Conservation (phyloP, 192 early-diverging fungal genomes). For the Rhizophagus sp. region DNA sequence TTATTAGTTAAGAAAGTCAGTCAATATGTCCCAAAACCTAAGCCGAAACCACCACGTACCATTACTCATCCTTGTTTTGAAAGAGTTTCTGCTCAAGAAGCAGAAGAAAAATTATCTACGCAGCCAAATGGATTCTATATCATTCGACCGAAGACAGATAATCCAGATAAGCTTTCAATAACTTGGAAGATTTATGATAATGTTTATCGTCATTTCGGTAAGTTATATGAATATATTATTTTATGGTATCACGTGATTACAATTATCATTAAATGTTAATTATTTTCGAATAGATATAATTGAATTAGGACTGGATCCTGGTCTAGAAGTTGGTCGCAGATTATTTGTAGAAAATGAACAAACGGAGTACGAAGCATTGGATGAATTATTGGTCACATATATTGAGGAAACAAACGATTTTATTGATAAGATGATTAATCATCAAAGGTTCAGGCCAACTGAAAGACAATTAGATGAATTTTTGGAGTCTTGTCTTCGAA, state of each 20-base stretch:
- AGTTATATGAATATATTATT: neutral
- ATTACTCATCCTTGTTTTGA: constrained; percentile 72
- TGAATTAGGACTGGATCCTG: constrained; percentile 58
- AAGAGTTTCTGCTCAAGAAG: constrained; percentile 72
- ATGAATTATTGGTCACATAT: constrained; percentile 87
- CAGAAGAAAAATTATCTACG: constrained; percentile 68
- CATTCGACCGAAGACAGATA: constrained; percentile 88
- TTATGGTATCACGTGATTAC: neutral
- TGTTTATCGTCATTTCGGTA: constrained; percentile 86
- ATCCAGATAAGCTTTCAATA: constrained; percentile 85
- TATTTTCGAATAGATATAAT: constrained; percentile 56
- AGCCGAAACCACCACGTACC: neutral
- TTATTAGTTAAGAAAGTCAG: constrained; percentile 82
- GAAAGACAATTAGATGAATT: constrained; percentile 44
- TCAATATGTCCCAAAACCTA: neutral
- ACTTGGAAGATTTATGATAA: constrained; percentile 91
- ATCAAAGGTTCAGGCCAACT: constrained; percentile 77
- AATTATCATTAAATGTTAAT: neutral
- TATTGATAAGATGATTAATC: constrained; percentile 68
- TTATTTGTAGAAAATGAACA: constrained; percentile 64
- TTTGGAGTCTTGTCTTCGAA: constrained; percentile 47
- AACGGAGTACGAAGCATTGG: constrained; percentile 79
- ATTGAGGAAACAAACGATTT: constrained; percentile 80
- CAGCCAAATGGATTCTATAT: constrained; percentile 76
- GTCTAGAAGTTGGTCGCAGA: constrained; percentile 61